These are phyloP conservation scores for Castanea crenata DNA, from an alignment of 306 rosid genomes.

Conservation along the genomic window DNA sequence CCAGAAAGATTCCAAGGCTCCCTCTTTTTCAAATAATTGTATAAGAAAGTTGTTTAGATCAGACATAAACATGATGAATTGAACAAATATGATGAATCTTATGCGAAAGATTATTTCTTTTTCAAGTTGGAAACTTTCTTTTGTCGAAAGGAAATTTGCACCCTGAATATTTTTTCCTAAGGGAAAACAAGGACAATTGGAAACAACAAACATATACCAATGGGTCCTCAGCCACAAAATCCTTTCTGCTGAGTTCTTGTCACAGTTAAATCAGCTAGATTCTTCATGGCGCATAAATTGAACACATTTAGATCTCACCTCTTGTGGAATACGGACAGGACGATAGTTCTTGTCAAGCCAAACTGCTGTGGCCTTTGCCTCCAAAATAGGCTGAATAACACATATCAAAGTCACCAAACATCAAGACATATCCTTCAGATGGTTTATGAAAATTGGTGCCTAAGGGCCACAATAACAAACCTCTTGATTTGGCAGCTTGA, in stretches of 20 bases:
- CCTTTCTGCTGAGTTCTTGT: not conserved
- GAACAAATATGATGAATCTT: not conserved
- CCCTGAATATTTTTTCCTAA: not conserved
- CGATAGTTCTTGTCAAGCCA: slow-evolving; percentile 80
- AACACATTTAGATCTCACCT: slow-evolving; percentile 56
- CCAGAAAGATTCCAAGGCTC: not conserved
- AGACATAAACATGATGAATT: not conserved
- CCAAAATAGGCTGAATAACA: slow-evolving; percentile 64
- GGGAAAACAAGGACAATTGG: not conserved
- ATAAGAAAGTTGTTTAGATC: not conserved
- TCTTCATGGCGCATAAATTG: slow-evolving; percentile 43
- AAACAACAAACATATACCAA: slow-evolving; percentile 8
- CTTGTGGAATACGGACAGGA: slow-evolving; percentile 76
- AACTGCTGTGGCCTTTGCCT: slow-evolving; percentile 77
- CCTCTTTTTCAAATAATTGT: not conserved
- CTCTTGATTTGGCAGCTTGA: slow-evolving; percentile 81
- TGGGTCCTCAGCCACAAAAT: slow-evolving; percentile 9
- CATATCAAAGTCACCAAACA: slow-evolving; percentile 19
- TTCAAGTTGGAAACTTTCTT: not conserved
- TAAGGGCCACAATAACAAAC: slow-evolving; percentile 31
- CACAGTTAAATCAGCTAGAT: slow-evolving; percentile 29
- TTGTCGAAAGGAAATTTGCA: not conserved
- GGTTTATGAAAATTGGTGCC: not conserved
- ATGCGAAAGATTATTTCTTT: not conserved
- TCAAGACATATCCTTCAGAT: slow-evolving; percentile 13